A percentile compares a stretch with the other conserved stretches of the same genome.
phyloP scores from a whole-genome alignment of 2,329 filamentous ascomycete species.

The Phoma herbarum region DNA sequence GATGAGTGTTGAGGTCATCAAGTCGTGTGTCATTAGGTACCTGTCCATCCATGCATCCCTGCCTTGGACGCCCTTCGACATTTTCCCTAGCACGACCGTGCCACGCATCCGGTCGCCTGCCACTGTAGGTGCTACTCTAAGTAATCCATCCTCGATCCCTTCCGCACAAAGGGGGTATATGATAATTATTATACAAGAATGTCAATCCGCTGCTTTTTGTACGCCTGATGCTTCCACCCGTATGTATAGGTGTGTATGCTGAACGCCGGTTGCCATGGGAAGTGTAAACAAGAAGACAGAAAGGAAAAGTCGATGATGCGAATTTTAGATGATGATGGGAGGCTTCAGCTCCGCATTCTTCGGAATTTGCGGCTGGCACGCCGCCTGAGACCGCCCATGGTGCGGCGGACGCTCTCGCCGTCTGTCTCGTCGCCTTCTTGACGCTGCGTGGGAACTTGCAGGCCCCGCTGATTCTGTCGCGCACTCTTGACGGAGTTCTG shows the following conservation, averaged over 20 bases:
- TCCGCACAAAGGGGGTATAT: slow-evolving; percentile 24
- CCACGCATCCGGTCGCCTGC: neutral
- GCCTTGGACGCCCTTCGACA: neutral
- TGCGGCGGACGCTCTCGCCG: slow-evolving; percentile 32
- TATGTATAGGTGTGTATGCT: slow-evolving; percentile 16
- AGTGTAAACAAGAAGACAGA: neutral
- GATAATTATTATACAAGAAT: slow-evolving; percentile 25
- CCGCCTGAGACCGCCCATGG: slow-evolving; percentile 34
- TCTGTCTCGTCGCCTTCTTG: slow-evolving; percentile 32
- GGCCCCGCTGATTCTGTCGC: slow-evolving; percentile 15
- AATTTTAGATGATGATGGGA: neutral
- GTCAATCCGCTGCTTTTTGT: slow-evolving; percentile 15
- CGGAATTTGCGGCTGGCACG: slow-evolving; percentile 38
- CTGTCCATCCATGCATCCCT: neutral
- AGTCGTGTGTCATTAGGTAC: slow-evolving; percentile 21
- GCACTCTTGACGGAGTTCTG: slow-evolving; percentile 34
- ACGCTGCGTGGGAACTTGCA: slow-evolving; percentile 9
- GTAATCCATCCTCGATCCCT: neutral
- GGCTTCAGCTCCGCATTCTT: slow-evolving; percentile 27
- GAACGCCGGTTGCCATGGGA: slow-evolving; percentile 15
- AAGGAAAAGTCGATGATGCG: neutral
- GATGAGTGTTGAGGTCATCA: slow-evolving; percentile 11
- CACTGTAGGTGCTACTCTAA: neutral
- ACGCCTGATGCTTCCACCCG: slow-evolving; percentile 13
- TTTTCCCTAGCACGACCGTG: neutral